phyloP scores from a whole-genome alignment of 192 early-diverging fungal species.

The Coemansia sp. region DNA sequence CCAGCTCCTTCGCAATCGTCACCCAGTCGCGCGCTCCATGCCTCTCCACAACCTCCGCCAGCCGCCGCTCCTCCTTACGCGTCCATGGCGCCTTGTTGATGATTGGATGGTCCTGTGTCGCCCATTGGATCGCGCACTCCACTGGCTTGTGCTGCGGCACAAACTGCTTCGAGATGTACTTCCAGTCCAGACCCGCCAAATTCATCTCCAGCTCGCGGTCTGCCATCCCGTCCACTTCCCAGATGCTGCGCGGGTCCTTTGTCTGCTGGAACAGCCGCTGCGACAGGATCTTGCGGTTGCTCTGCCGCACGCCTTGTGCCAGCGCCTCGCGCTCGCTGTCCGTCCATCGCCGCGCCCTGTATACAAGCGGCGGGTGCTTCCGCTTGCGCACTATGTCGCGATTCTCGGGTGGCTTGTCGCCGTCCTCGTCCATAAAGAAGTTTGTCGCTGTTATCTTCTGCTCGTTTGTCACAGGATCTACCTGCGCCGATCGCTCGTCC shows the following conservation, averaged over 20 bases:
- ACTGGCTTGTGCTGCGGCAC: slow-evolving; percentile 62
- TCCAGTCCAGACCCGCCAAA: slow-evolving; percentile 56
- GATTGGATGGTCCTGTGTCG: slow-evolving; percentile 73
- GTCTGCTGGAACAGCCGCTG: slow-evolving; percentile 53
- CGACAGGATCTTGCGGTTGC: slow-evolving; percentile 54
- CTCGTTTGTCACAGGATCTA: slow-evolving; percentile 44
- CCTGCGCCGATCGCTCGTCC: slow-evolving; percentile 24
- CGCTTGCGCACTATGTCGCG: slow-evolving; percentile 50
- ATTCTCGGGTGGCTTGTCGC: slow-evolving; percentile 54
- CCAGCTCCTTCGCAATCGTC: slow-evolving; percentile 62
- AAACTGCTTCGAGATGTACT: slow-evolving; percentile 54
- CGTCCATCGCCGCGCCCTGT: slow-evolving; percentile 58
- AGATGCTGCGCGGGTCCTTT: slow-evolving; percentile 49
- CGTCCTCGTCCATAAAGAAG: slow-evolving; percentile 47
- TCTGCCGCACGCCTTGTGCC: slow-evolving; percentile 52
- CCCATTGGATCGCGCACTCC: slow-evolving; percentile 83
- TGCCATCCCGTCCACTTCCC: slow-evolving; percentile 49
- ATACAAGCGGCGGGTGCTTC: slow-evolving; percentile 53
- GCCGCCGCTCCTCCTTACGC: slow-evolving; percentile 56
- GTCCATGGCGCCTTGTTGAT: slow-evolving; percentile 76
- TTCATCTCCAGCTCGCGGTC: slow-evolving; percentile 55
- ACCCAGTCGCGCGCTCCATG: slow-evolving; percentile 66
- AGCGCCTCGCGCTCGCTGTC: slow-evolving; percentile 58
- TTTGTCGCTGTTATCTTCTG: slow-evolving; percentile 19
- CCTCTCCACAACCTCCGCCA: slow-evolving; percentile 54